Base-by-base conservation (phyloP, 2,329 filamentous ascomycete genomes). In the Aspergillus ruber region DNA sequence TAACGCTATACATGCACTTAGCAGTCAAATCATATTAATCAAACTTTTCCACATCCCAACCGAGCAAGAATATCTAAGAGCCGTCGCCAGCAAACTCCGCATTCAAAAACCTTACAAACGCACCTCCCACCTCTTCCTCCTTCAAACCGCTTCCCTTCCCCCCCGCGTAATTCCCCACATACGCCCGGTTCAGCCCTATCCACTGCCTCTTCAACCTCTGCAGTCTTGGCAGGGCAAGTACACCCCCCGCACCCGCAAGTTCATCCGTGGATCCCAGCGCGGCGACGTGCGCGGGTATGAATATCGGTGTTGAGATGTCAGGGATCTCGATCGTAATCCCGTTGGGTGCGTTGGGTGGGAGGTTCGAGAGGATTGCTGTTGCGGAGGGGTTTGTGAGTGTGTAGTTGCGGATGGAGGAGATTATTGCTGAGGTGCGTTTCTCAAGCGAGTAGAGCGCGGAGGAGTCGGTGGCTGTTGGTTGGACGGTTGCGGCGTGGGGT, bases 81-180 rank as follows among this genome's bases (percentile, higher is more conserved):
- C 12, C 57, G 32, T 60, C 56, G 15, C 63, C 67, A 35, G 62
- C 66, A 56, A 73, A 70, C 45, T 71, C 70, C 21, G 62, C 64
- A 57, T 73, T 73, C 51, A 75, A 55, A 57, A 73, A 74, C 46
- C 67, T 59, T 46, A 74, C 68, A 66, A 75, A 75, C 6, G 70
- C 70, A 60, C 71, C 68, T 1, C 62, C 63, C 12, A 73, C 60
- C 50, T 70, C 63, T 17, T 66, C 66, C 42, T 54, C 44, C 12
- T 52, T 54, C 44, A 73, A 51, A 7, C 57, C 56, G 8, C 67
- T 63, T 59, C 1, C 58, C 63, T 27, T 60, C 57, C 20, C 64
- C 64, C 57, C 71, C 65, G 36, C 17, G 18, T 39, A 39, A 7
- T 65, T 61, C 39, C 61, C 59, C 3, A 68, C 56, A 59, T 69